Base-by-base conservation (phyloP, 75 land plant species). In the Cunninghamia lanceolata region DNA sequence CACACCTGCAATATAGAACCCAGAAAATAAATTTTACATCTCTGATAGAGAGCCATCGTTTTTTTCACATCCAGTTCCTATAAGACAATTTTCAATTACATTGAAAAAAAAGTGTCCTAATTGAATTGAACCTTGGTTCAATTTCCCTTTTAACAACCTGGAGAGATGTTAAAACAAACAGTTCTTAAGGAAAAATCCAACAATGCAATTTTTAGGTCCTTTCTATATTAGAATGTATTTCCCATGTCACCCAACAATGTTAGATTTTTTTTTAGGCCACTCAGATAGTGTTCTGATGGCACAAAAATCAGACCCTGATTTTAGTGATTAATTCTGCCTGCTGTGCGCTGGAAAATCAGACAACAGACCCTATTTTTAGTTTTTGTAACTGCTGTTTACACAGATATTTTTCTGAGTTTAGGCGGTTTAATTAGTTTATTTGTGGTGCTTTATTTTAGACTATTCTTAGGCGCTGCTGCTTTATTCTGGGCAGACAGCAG, bases 1-100 rank as follows among this genome's bases (percentile, higher is more conserved):
- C 99, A 86, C 99, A 97, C 99, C 99, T 97, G 87, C 40, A 90
- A 83, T 54, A 81, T 11, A 85, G 38, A 73, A 73, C 13, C 75
- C 13, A 10, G 16, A 73, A 73, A 73, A 73, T 73, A 34, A 34
- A 32, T 73, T 34, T 38, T 42, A 11, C 32, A 43, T 80, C 28
- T 43, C 30, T 28, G 4, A 42, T 45, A 42, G 25, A 45, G 30
- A 80, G 30, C 47, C 25, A 77, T 77, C 40, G 0, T 80, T 45
- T 43, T 45, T 80, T 80, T n/a, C 46, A 28, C 13, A 80, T 43
- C n/a, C 14, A 39, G 4, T 80, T 38, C 25, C 19, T 28, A 38
- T 45, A 80, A 45, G 34, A 80, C 82, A 80, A 43, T n/a, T 80
- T 13, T 43, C 25, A 79, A 9, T 80, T 80, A n/a, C 30, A 45